Percentiles rank a stretch among this genome's conserved stretches.
These are phyloP conservation scores for Aquilaria agallochum DNA, from an alignment of 441 rosid genomes.

Conservation along the genomic window DNA sequence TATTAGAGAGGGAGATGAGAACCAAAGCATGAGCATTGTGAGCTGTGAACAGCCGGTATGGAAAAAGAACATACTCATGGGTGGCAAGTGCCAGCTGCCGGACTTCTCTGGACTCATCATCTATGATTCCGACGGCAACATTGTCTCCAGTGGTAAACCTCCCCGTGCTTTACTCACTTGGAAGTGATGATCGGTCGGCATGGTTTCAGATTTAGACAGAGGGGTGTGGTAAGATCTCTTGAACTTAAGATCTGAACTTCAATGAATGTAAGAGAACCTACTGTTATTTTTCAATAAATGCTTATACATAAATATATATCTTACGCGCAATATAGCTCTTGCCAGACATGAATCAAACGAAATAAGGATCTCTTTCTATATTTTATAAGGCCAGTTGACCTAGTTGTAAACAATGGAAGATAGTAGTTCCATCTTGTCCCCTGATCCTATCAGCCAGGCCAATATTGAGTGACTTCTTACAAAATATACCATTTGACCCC, in stretches of 20 bases:
- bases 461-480: too few relatives aligned
- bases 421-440: too few relatives aligned
- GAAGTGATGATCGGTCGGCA: conserved; percentile 39
- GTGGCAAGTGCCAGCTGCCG: conserved; percentile 82
- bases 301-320: too few relatives aligned
- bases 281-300: too few relatives aligned
- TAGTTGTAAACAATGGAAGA: too few relatives aligned
- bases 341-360: too few relatives aligned
- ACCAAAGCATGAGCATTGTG: conserved; percentile 16
- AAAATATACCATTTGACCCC: too few relatives aligned
- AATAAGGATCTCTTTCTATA: too few relatives aligned
- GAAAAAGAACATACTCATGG: conserved; percentile 95
- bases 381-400: too few relatives aligned
- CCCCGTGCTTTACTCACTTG: conserved; percentile 60
- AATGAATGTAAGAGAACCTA: too few relatives aligned
- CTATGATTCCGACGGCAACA: conserved; percentile 62
- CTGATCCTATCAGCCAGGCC: too few relatives aligned
- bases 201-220: background rate
- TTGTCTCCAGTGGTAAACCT: conserved; percentile 45
- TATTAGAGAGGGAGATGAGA: background rate
- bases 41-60: conserved; percentile 54
- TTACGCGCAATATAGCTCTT: too few relatives aligned
- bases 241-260: background rate
- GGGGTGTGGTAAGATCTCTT: background rate
- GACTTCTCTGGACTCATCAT: conserved; percentile 88